phyloP scores from a whole-genome alignment of 306 rosid species.

The peach (Prunus persica) region DNA sequence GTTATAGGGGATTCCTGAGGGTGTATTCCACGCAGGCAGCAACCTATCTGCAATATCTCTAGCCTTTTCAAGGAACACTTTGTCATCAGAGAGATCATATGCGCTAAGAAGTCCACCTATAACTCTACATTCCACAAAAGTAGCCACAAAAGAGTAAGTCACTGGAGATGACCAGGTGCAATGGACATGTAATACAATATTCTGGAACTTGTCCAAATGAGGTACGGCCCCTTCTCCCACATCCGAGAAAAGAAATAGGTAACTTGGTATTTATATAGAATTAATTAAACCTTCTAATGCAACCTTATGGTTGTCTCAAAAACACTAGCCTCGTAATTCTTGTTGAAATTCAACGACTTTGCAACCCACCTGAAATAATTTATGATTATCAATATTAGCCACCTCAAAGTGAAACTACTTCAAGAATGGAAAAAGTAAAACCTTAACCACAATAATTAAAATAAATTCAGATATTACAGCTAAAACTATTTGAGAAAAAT shows the following conservation, averaged over 20 bases:
- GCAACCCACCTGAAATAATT: conserved; percentile 59
- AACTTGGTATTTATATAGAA: conserved; percentile 14
- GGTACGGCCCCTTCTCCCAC: conserved; percentile 16
- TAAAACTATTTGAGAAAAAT: background rate
- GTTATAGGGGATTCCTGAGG: conserved; percentile 64
- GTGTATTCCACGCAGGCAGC: conserved; percentile 70
- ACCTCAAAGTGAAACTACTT: background rate
- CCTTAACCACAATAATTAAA: background rate
- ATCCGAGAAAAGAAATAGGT: conserved; percentile 19
- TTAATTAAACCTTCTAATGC: conserved; percentile 62
- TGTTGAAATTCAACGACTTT: conserved; percentile 42
- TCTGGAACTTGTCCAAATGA: conserved; percentile 1
- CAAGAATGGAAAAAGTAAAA: background rate
- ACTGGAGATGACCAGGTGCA: background rate
- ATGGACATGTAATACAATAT: background rate
- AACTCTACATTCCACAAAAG: conserved; percentile 43
- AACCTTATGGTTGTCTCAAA: conserved; percentile 84
- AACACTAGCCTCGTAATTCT: conserved; percentile 58
- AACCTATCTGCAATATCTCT: conserved; percentile 60
- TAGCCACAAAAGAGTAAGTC: background rate
- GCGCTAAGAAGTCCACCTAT: conserved; percentile 68
- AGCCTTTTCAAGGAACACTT: conserved; percentile 59
- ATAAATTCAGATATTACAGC: background rate
- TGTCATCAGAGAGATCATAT: conserved; percentile 57
- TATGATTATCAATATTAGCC: background rate